These are phyloP conservation scores for Schizopora paradoxa DNA, from an alignment of 1,284 basidiomycete species.

Conservation along the genomic window DNA sequence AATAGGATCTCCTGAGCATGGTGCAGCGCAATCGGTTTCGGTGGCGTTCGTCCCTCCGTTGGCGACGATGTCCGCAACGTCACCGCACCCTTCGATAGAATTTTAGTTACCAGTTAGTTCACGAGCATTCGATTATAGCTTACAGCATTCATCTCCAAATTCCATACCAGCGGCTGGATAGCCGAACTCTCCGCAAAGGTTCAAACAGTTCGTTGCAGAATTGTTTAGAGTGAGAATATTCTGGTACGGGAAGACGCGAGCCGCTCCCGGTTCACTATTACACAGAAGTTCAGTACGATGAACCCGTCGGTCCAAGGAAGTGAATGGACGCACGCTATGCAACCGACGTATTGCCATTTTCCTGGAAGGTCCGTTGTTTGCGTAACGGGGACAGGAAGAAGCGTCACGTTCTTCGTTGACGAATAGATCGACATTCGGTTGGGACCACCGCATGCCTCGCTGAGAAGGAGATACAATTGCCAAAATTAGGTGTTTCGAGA, in stretches of 20 bases:
- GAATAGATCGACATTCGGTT: constrained; percentile 66
- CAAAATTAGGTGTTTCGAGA: too few species aligned
- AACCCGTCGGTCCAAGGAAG: constrained; percentile 20
- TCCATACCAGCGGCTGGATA: constrained; percentile 63
- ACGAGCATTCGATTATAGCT: constrained; percentile 3
- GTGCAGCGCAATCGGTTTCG: constrained; percentile 48
- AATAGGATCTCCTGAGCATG: constrained; percentile 63
- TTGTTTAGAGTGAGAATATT: constrained; percentile 56
- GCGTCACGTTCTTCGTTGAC: constrained; percentile 42
- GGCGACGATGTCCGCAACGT: constrained; percentile 44
- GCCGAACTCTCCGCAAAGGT: constrained; percentile 59
- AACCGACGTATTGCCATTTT: constrained; percentile 60
- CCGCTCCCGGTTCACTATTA: constrained; percentile 30
- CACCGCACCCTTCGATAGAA: constrained; percentile 65
- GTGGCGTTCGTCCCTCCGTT: constrained; percentile 38
- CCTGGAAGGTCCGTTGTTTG: constrained; percentile 54
- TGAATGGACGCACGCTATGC: constrained; percentile 33
- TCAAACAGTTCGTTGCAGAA: constrained; percentile 53
- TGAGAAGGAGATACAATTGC: neutral
- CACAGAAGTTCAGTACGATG: constrained; percentile 42
- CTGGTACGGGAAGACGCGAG: constrained; percentile 54
- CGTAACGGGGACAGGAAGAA: constrained; percentile 51
- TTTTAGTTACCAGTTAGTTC: too few species aligned
- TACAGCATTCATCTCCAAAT: constrained; percentile 28
- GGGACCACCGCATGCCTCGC: constrained; percentile 62